phyloP scores from a whole-genome alignment of 139 green algal species.

The Micromonas commoda region DNA sequence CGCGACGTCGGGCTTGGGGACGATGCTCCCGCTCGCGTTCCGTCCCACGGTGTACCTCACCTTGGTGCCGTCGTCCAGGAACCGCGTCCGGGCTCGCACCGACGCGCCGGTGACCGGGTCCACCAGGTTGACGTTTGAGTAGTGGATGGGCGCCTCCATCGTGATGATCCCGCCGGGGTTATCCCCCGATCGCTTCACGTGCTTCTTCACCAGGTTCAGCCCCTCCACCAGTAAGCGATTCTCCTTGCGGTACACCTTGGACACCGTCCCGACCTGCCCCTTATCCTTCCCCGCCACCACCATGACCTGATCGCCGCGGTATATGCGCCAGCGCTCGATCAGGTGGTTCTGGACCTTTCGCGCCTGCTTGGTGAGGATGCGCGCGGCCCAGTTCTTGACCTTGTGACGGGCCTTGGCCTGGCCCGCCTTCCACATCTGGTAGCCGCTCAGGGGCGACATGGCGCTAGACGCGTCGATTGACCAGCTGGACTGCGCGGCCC shows the following conservation, averaged over 20 bases:
- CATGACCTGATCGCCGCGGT: constrained; percentile 55
- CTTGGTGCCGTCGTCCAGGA: constrained; percentile 62
- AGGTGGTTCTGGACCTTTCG: neutral
- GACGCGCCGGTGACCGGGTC: constrained; percentile 55
- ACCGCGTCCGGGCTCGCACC: constrained; percentile 43
- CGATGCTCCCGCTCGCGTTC: constrained; percentile 44
- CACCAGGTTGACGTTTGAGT: constrained; percentile 69
- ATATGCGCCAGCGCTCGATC: constrained; percentile 47
- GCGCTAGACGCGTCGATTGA: too few relatives aligned
- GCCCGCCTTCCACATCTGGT: neutral
- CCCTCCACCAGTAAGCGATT: constrained; percentile 61
- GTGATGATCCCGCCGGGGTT: constrained; percentile 58
- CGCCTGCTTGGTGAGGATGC: neutral
- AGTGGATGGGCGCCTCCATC: constrained; percentile 57
- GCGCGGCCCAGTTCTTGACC: neutral
- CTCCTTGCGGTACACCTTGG: constrained; percentile 35
- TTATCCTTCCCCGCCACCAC: constrained; percentile 65
- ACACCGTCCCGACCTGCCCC: constrained; percentile 54
- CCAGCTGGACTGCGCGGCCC: too few relatives aligned
- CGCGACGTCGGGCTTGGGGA: constrained; percentile 54
- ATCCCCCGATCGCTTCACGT: constrained; percentile 46
- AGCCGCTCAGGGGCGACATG: neutral
- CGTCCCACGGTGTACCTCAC: constrained; percentile 55
- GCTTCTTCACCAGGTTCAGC: constrained; percentile 67
- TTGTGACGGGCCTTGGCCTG: neutral